Evolutionary conservation across 495 filamentous ascomycete species (phyloP).

Genomic region (Aspergillus sclerotiicarbonarius): DNA sequence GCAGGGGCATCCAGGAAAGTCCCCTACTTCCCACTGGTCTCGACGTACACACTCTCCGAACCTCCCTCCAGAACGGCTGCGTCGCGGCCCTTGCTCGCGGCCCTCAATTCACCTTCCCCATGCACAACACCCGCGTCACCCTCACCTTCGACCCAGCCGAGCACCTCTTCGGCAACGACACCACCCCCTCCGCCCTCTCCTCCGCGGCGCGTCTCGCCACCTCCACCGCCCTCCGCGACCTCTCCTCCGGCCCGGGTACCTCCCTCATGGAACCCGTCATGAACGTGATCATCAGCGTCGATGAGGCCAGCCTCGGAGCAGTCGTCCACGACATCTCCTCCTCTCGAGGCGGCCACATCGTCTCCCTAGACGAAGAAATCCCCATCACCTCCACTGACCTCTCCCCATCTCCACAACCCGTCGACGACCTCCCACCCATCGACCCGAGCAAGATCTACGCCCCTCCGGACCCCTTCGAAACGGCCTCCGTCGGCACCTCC

Average conservation of each 20-base stretch:
- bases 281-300: constrained; percentile 77
- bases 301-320: constrained; percentile 74
- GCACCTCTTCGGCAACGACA: constrained; percentile 65
- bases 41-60: constrained; percentile 53
- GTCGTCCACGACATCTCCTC: constrained; percentile 91
- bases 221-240: constrained; percentile 58
- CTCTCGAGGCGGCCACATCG: constrained; percentile 76
- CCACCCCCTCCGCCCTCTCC: constrained; percentile 71
- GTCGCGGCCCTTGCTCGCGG: constrained; percentile 85
- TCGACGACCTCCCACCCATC: constrained; percentile 45
- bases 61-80: constrained; percentile 71
- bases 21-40: constrained; percentile 57
- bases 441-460: constrained; percentile 74
- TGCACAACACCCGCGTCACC: constrained; percentile 66
- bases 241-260: constrained; percentile 37
- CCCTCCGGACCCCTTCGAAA: constrained; percentile 80
- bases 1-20: constrained; percentile 37
- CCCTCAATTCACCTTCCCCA: constrained; percentile 69
- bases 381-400: constrained; percentile 30
- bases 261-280: constrained; percentile 90
- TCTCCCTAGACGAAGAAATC: constrained; percentile 70
- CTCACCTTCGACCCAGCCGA: constrained; percentile 63
- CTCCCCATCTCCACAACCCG: constrained; percentile 11
- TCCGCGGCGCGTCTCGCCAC: constrained; percentile 74
- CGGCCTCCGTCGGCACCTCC: constrained; percentile 27